Evolutionary conservation across 169 alveolate species (phyloP).

Genomic region (Plasmodium vivax): DNA sequence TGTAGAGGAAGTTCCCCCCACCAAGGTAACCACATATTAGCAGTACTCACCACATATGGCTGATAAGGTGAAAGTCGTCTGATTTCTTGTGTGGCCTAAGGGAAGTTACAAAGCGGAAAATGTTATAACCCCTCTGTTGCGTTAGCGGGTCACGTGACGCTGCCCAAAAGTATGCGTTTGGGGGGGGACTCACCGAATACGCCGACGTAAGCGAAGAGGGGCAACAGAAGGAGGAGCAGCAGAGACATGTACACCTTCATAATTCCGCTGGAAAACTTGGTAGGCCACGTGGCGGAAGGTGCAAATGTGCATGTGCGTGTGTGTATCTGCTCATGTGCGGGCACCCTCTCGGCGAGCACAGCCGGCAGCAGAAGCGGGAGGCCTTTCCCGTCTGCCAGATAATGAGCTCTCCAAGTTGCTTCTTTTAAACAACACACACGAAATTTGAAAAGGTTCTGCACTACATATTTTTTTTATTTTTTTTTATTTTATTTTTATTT

Average conservation of each 20-base stretch:
- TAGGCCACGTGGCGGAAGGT: background rate
- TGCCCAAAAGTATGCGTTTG: background rate
- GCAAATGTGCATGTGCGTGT: background rate
- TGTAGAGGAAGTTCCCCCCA: background rate
- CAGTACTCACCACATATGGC: conserved; percentile 14
- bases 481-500: background rate
- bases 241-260: conserved; percentile 48
- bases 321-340: background rate
- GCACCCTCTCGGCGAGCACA: background rate
- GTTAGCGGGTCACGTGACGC: background rate
- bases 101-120: background rate
- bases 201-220: conserved; percentile 49
- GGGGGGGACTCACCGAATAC: conserved; percentile 33
- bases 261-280: conserved; percentile 43
- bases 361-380: background rate
- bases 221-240: conserved; percentile 20
- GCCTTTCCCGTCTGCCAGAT: background rate
- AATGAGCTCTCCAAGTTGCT: background rate
- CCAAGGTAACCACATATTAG: background rate
- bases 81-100: conserved; percentile 41
- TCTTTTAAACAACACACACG: background rate
- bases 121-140: background rate
- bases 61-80: conserved; percentile 34
- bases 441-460: background rate
- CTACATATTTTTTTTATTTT: background rate